Percentiles rank a stretch among this genome's conserved stretches.
Evolutionary conservation across 192 early-diverging fungal species (phyloP).

Genomic region (Physocladia obscura): DNA sequence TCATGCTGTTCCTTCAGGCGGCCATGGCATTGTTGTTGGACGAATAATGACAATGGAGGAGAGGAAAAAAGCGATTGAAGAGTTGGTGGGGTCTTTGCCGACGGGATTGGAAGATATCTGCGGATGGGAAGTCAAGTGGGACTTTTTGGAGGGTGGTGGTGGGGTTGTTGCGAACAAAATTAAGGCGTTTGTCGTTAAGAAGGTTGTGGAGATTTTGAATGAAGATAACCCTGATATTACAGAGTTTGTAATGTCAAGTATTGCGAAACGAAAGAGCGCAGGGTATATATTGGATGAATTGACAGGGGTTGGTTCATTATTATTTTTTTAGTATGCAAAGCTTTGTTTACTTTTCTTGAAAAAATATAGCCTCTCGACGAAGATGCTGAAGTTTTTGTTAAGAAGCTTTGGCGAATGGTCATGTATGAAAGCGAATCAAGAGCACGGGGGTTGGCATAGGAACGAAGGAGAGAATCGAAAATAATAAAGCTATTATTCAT

Average conservation of each 20-base stretch:
- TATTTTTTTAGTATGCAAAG: constrained; percentile 1
- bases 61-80: constrained; percentile 59
- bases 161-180: constrained; percentile 65
- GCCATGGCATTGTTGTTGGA: constrained; percentile 43
- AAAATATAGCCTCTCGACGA: constrained; percentile 78
- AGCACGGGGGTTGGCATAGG: constrained; percentile 51
- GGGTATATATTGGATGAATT: constrained; percentile 75
- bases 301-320: constrained; percentile 47
- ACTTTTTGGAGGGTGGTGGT: constrained; percentile 67
- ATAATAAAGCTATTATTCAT: neutral
- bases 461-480: too few relatives aligned
- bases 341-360: too few relatives aligned
- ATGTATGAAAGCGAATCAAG: constrained; percentile 81
- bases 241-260: constrained; percentile 73
- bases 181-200: constrained; percentile 72
- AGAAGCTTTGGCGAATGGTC: constrained; percentile 83
- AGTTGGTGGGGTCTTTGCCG: constrained; percentile 69
- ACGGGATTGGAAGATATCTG: constrained; percentile 67
- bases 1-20: constrained; percentile 26
- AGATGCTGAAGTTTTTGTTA: constrained; percentile 83
- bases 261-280: constrained; percentile 66
- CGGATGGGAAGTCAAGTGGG: constrained; percentile 76
- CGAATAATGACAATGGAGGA: constrained; percentile 71
- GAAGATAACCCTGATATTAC: constrained; percentile 76
- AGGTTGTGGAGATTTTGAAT: constrained; percentile 78